Evolutionary conservation across 1,139 yeast species (phyloP), one percentile per base, ranked within the genome.

Genomic region (Pichia sp.): DNA sequence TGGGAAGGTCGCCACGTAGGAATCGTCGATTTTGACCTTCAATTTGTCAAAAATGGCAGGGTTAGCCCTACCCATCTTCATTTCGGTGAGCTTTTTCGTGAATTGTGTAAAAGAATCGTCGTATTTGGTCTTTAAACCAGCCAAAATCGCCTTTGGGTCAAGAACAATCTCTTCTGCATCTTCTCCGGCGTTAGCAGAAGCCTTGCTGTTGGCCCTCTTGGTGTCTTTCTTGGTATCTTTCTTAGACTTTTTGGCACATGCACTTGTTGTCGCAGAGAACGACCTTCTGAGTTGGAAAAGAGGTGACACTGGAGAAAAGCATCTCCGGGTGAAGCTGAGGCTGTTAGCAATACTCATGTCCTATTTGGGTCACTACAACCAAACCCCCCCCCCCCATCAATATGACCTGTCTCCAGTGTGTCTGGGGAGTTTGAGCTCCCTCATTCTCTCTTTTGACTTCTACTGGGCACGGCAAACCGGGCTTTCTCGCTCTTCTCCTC

Each of bases 21-120:
- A 75, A 31, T 72, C 72, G 29, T 75, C 75, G n/a, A 79, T 67
- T n/a, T 74, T 72, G 10, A 90, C 78, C 47, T 69, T 70, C 58
- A 90, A 70, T 15, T 77, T 70, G 67, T 87, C 87, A 63, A 90
- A 87, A 30, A 86, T 77, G 40, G 75, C 74, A 0, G 92, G 85
- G 60, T 83, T 84, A 4, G 88, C 75, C 55, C 79, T 80, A 2
- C 95, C 95, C 63, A 84, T 73, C 63, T 84, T 87, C 52, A 82
- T 72, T 58, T 84, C 90, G 50, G 78, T 78, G 34, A 85, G 74
- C 52, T 75, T 76, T 60, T 82, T 82, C 54, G 76, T 72, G 66
- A 84, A 87, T 50, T 71, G 69, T 1, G 78, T 81, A 8, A 87
- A 59, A 0, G 85, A 72, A 2, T 69, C 67, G 36, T 79, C 75